Evolutionary conservation across 169 alveolate genomes (phyloP), one percentile per base, ranked within the genome.

Genomic region (Plasmodium ovale): DNA sequence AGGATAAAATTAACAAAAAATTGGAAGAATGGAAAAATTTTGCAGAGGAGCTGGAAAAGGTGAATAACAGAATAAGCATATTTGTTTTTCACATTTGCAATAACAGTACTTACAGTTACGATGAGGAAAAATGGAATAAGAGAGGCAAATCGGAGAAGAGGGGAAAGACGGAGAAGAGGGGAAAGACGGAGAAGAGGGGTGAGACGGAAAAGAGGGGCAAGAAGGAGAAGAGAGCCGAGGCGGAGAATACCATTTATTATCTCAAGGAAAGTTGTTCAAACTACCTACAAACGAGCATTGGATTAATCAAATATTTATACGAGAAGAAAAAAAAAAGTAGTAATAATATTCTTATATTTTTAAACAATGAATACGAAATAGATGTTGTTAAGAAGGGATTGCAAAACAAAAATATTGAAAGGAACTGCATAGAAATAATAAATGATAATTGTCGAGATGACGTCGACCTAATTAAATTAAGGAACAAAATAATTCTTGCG

Each of bases 321-420:
- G 68, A 56, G 39, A 60, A 47, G 23, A 82, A 65, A 42, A 82
- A 65, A 65, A 35, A 29, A 56, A 82, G 62, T 44, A 59, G 31
- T 35, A 62, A 64, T 19, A 82, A 82, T 82, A 58, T 82, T 37
- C 70, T 82, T 39, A 49, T 82, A 39, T 64, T 65, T 65, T 82
- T 82, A 82, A 82, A 82, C 65, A 82, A 82, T 59, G 90, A 82
- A 49, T 58, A 82, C 4, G 90, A 82, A 82, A 82, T 82, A 65
- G 79, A 82, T 42, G 27, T 51, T 19, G 72, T 82, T 16, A 44
- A 44, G 59, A 82, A 29, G 60, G 90, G 90, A 0, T 67, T 82
- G 14, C 59, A 51, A 64, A 49, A 51, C 33, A 39, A 42, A 33
- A 47, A 47, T 29, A 82, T 82, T 31, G 69, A 64, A 49, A 82